Conservation (phyloP, 2,329 filamentous ascomycete genomes). For the Colletotrichum eremochloae region DNA sequence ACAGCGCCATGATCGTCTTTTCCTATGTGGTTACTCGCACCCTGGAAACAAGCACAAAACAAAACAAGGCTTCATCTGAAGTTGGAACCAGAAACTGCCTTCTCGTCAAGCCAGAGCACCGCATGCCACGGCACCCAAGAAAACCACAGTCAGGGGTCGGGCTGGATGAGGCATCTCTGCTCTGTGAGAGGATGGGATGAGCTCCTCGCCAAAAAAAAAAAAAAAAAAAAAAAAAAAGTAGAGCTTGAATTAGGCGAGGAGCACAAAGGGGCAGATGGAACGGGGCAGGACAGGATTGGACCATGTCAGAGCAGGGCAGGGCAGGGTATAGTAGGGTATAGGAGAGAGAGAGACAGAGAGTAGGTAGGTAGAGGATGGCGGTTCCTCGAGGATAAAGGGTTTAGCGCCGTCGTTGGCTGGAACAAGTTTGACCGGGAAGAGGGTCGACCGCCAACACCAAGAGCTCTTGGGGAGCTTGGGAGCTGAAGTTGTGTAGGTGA, state of each 20-base stretch:
- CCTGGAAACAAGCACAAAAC: conserved; percentile 40
- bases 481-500: conserved; percentile 27
- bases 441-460: conserved; percentile 21
- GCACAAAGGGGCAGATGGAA: not conserved
- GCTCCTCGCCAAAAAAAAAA: conserved; percentile 16
- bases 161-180: not conserved
- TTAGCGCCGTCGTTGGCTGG: conserved; percentile 34
- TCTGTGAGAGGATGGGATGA: conserved; percentile 21
- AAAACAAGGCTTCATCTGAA: conserved; percentile 40
- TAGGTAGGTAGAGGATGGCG: conserved; percentile 2
- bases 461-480: conserved; percentile 18
- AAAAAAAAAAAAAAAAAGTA: not conserved
- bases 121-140: conserved; percentile 15
- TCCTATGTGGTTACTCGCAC: conserved; percentile 26
- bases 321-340: not conserved
- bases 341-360: not conserved
- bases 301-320: not conserved
- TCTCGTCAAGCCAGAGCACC: conserved; percentile 38
- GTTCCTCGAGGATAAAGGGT: conserved; percentile 1
- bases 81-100: conserved; percentile 30
- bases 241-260: not conserved
- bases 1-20: conserved; percentile 39
- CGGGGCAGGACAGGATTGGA: conserved; percentile 2
- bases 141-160: conserved; percentile 39
- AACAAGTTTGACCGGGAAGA: conserved; percentile 17